Evolutionary conservation across 2,329 filamentous ascomycete species (phyloP).

Genomic region (Neoascochyta sp.): DNA sequence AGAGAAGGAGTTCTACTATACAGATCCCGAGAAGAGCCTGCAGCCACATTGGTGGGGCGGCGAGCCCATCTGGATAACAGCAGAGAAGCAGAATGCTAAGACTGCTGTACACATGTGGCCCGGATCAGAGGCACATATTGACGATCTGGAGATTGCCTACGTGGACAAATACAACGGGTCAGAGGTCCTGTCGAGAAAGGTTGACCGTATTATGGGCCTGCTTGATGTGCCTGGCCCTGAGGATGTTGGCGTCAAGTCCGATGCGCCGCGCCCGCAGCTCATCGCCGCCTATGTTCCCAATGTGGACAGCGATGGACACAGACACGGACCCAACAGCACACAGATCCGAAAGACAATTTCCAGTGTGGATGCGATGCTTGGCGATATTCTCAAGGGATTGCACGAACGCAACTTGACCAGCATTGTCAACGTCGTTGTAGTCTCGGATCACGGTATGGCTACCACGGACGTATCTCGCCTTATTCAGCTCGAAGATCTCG

Average conservation of each 20-base stretch:
- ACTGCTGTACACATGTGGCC: constrained; percentile 98
- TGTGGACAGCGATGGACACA: constrained; percentile 82
- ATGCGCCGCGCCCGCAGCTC: constrained; percentile 70
- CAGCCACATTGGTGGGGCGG: constrained; percentile 92
- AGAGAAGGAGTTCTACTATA: constrained; percentile 82
- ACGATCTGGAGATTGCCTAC: constrained; percentile 69
- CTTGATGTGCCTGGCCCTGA: constrained; percentile 77
- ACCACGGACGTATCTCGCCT: constrained; percentile 78
- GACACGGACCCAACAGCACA: constrained; percentile 89
- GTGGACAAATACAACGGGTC: constrained; percentile 80
- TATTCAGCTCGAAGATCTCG: constrained; percentile 83
- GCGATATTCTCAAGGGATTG: constrained; percentile 69
- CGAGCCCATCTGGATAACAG: constrained; percentile 90
- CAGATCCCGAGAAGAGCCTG: constrained; percentile 69
- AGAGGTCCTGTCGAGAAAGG: constrained; percentile 71
- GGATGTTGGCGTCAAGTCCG: constrained; percentile 48
- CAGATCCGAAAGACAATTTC: constrained; percentile 77
- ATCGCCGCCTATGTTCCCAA: constrained; percentile 94
- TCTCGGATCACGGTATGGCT: constrained; percentile 98
- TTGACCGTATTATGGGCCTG: constrained; percentile 72
- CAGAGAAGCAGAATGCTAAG: constrained; percentile 73
- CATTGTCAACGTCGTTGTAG: constrained; percentile 92
- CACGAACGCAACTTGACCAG: constrained; percentile 77
- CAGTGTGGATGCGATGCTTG: constrained; percentile 79
- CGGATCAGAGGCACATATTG: constrained; percentile 83